Conservation (phyloP, 2,329 filamentous ascomycete genomes). For the Akanthomyces uredinophilus region DNA sequence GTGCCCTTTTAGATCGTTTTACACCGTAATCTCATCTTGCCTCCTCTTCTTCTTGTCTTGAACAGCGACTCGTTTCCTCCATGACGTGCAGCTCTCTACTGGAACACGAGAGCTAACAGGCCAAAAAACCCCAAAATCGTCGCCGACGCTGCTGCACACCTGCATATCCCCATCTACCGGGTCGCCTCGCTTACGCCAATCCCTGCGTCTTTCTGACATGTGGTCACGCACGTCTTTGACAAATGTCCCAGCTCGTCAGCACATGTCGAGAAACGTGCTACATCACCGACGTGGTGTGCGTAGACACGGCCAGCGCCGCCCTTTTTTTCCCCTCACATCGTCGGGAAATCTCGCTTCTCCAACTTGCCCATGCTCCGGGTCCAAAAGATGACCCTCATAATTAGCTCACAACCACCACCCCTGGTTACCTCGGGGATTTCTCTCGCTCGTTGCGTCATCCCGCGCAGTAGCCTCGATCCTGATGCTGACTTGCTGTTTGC, state of each 20-base stretch:
- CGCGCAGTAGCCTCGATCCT: conserved; percentile 1
- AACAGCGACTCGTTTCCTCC: too few species aligned
- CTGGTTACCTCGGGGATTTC: too few species aligned
- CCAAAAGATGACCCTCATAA: too few species aligned
- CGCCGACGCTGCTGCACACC: background rate
- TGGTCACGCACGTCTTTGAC: background rate
- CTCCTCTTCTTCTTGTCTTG: background rate
- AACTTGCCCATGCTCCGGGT: too few species aligned
- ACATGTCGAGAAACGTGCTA: too few species aligned
- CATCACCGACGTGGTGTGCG: background rate
- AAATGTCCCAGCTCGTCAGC: too few species aligned
- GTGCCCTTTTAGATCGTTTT: too few species aligned
- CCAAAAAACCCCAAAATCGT: background rate
- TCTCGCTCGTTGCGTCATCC: conserved; percentile 1
- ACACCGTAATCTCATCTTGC: too few species aligned
- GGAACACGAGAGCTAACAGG: too few species aligned
- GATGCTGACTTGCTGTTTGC: background rate
- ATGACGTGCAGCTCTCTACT: too few species aligned
- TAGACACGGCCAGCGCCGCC: background rate
- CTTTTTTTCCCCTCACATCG: background rate
- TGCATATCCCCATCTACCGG: background rate
- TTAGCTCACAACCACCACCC: too few species aligned
- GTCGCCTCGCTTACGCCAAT: background rate
- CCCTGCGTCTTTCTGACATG: background rate
- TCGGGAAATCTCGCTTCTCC: background rate